Evolutionary conservation across 192 early-diverging fungal genomes (phyloP).

Genomic region (Backusella macrospora): DNA sequence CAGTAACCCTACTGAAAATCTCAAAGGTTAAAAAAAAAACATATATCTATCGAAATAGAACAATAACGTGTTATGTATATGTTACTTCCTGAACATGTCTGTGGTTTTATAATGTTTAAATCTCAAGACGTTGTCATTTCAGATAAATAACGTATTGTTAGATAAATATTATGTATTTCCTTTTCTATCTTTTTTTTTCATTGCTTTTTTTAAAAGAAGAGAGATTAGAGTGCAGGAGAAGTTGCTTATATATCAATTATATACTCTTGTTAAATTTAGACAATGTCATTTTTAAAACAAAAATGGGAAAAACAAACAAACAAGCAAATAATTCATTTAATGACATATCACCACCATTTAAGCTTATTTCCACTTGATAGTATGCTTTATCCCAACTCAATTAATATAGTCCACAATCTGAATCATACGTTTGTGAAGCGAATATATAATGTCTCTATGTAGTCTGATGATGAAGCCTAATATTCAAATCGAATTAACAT

Average conservation of each 20-base stretch:
- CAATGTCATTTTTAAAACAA: conserved; percentile 37
- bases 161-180: neutral
- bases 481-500: conserved; percentile 22
- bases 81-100: conserved; percentile 49
- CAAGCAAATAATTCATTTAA: conserved; percentile 45
- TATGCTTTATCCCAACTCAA: conserved; percentile 35
- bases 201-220: neutral
- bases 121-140: conserved; percentile 45
- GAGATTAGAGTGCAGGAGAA: no score
- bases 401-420: conserved; percentile 30
- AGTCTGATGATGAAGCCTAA: conserved; percentile 25
- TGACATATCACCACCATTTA: conserved; percentile 49
- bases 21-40: conserved; percentile 10
- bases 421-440: conserved; percentile 17
- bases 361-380: conserved; percentile 47
- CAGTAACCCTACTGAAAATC: conserved; percentile 22
- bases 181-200: neutral
- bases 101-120: conserved; percentile 49
- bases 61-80: conserved; percentile 43
- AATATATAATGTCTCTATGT: conserved; percentile 39
- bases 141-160: conserved; percentile 23
- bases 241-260: neutral
- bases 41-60: conserved; percentile 33
- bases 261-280: conserved; percentile 18
- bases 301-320: conserved; percentile 26